phyloP scores from a whole-genome alignment of 208 protist genomes.

The Phytomonas sp. region DNA sequence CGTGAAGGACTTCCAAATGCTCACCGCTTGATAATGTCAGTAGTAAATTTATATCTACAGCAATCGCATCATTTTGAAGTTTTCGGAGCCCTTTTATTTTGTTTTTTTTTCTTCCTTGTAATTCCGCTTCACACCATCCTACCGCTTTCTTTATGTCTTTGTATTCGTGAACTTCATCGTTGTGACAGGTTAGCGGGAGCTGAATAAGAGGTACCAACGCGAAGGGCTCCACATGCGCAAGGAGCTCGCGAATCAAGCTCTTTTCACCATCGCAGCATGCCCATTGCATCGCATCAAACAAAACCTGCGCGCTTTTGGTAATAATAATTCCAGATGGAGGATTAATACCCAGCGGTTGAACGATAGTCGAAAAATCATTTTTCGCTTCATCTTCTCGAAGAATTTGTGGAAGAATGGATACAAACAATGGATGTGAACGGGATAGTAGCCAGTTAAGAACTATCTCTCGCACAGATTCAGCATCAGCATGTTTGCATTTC shows the following conservation, averaged over 20 bases:
- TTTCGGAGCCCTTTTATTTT: slow-evolving; percentile 1
- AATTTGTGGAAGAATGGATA: not conserved
- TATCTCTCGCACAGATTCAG: slow-evolving; percentile 7
- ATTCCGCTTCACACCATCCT: not conserved
- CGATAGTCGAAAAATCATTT: not conserved
- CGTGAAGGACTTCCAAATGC: slow-evolving; percentile 37
- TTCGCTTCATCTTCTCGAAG: not conserved
- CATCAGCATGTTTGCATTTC: no score
- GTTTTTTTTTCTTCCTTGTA: not conserved
- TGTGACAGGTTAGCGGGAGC: not conserved
- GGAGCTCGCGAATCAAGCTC: slow-evolving; percentile 28
- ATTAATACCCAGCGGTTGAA: no score
- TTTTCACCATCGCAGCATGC: slow-evolving; percentile 35
- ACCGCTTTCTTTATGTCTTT: not conserved
- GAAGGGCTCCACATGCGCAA: slow-evolving; percentile 10
- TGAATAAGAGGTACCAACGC: slow-evolving; percentile 8
- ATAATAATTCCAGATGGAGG: not conserved
- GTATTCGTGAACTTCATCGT: not conserved
- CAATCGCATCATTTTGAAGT: slow-evolving; percentile 16
- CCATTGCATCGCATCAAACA: slow-evolving; percentile 51
- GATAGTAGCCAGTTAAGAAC: not conserved
- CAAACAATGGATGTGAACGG: not conserved
- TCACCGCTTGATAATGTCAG: slow-evolving; percentile 56
- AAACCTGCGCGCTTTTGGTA: slow-evolving; percentile 9
- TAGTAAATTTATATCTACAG: slow-evolving; percentile 21